Evolutionary conservation across 805 yeast species (phyloP).

Genomic region (Kodamaea restingae): DNA sequence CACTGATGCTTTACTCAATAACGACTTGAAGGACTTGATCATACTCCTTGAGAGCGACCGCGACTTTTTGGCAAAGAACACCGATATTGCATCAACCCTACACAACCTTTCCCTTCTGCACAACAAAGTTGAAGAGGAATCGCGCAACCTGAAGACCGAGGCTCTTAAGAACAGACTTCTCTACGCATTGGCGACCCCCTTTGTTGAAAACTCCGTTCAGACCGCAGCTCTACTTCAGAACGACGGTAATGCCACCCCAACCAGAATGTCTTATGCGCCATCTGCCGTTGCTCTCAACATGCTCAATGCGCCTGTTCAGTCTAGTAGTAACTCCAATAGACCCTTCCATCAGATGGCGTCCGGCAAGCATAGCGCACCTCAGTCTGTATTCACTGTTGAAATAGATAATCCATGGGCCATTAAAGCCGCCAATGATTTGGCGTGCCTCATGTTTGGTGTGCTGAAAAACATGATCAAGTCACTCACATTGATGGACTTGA

Average conservation of each 20-base stretch:
- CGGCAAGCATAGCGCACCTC: conserved; percentile 69
- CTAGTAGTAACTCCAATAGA: conserved; percentile 25
- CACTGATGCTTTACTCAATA: conserved; percentile 19
- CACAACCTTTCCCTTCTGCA: conserved; percentile 54
- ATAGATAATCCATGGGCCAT: conserved; percentile 72
- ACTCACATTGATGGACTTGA: conserved; percentile 67
- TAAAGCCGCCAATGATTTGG: conserved; percentile 83
- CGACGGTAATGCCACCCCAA: conserved; percentile 16
- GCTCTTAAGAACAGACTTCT: conserved; percentile 44
- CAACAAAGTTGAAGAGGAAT: conserved; percentile 18
- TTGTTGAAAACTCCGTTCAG: conserved; percentile 38
- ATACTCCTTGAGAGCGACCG: conserved; percentile 41
- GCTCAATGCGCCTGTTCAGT: conserved; percentile 10
- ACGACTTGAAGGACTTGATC: conserved; percentile 49
- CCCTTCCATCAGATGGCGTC: conserved; percentile 64
- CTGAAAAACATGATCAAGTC: conserved; percentile 59
- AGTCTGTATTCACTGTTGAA: conserved; percentile 81
- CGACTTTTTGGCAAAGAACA: conserved; percentile 25
- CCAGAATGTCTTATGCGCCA: conserved; percentile 7
- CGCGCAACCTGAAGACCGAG: conserved; percentile 30
- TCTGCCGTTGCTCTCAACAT: conserved; percentile 27
- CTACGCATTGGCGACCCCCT: conserved; percentile 66
- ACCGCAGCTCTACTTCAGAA: conserved; percentile 20
- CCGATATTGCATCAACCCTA: conserved; percentile 49
- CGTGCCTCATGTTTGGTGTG: conserved; percentile 82